A percentile compares a stretch with the other conserved stretches of the same genome.
These are phyloP conservation scores for Metroxylon sagu DNA, from an alignment of 176 grass and related monocot species.

Conservation along the genomic window DNA sequence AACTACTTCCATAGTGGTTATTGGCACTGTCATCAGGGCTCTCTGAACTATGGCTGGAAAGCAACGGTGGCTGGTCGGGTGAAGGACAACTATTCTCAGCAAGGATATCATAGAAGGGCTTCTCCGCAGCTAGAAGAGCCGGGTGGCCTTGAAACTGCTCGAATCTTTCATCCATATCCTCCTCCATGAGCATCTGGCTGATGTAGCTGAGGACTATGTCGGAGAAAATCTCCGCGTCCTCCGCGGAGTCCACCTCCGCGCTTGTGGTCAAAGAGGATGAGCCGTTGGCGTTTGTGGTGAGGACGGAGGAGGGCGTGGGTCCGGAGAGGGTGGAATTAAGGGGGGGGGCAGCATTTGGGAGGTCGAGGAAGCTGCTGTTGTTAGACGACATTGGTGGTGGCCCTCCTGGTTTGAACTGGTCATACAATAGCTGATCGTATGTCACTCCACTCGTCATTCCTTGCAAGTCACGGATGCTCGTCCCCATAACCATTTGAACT, in stretches of 20 bases:
- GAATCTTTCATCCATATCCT: conserved; percentile 91
- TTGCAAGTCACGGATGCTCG: too few species aligned
- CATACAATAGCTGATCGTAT: neutral
- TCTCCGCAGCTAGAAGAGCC: conserved; percentile 62
- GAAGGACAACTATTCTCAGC: conserved; percentile 20
- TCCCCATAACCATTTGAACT: too few species aligned
- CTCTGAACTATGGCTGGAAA: conserved; percentile 34
- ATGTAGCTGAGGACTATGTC: conserved; percentile 86
- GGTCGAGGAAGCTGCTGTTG: neutral
- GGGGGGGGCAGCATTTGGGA: neutral
- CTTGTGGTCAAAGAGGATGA: neutral
- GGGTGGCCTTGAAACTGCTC: conserved; percentile 61
- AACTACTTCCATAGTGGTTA: conserved; percentile 15
- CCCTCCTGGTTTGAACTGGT: conserved; percentile 1
- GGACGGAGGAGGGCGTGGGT: too few species aligned
- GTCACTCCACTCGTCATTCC: neutral
- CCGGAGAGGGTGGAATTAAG: too few species aligned
- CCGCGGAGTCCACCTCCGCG: conserved; percentile 13
- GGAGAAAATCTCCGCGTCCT: conserved; percentile 73
- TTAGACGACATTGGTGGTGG: neutral
- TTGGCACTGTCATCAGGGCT: conserved; percentile 39
- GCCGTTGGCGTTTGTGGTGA: too few species aligned
- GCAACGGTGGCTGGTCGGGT: conserved; percentile 18
- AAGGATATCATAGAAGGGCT: conserved; percentile 74
- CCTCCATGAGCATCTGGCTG: conserved; percentile 82